Evolutionary conservation across 371 early-diverging fungal species (phyloP), one percentile per base, ranked within the genome.

Genomic region (Nosema bombycis): DNA sequence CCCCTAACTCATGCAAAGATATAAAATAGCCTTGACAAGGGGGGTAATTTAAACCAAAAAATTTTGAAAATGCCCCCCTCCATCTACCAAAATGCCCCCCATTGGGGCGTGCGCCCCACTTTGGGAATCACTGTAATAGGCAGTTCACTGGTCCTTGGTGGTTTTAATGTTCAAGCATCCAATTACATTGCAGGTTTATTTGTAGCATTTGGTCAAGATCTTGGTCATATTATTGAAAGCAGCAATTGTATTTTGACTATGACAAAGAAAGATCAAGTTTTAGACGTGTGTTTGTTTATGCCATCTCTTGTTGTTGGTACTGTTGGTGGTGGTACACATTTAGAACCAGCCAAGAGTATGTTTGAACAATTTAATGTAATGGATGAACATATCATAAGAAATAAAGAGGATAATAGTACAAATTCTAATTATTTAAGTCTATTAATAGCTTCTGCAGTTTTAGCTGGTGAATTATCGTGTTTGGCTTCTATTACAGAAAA

Each of bases 131-230:
- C n/a, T n/a, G n/a, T n/a, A n/a, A n/a, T n/a, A n/a, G n/a, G n/a
- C n/a, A n/a, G 92, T 28, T 92, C 94, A 23, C 93, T 95, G 92
- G 94, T 94, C 18, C 94, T 94, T 4, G 95, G 96, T 71, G 95
- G 94, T 0, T 94, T 93, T 88, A 94, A 94, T 84, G 94, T 94
- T 3, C 95, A 94, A 77, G 94, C 95, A 1, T 92, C 94, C 78
- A 95, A 94, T 78, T 92, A 92, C 70, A 84, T 95, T 76, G 93
- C 95, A 0, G 94, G 94, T n/a, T 87, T 95, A 2, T 95, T 89
- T 81, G 70, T 95, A 21, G 96, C 96, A 0, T 91, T 94, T 24
- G 95, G 95, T 34, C 96, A 95, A 85, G 96, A 95, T 81, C 94
- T 94, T 0, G 96, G 94, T 1, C 96, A 95, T 80, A 93, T 93